Conservation (phyloP, 306 rosid species). For the Ziziphus jujuba region DNA sequence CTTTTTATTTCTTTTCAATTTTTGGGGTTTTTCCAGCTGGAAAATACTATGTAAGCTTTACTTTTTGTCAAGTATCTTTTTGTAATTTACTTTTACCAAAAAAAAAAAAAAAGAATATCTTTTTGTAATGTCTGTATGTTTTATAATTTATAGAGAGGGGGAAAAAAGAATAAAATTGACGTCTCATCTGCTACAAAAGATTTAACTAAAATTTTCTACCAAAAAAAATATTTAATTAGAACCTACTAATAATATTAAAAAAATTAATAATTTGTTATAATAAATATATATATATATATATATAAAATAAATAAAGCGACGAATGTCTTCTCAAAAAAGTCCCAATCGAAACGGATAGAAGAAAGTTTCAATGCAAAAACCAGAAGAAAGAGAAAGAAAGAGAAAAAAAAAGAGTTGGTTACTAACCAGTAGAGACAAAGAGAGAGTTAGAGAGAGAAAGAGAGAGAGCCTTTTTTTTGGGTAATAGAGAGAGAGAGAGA, state of each 20-base stretch:
- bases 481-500: constrained; percentile 25
- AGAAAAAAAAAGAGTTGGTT: background rate
- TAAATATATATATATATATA: background rate
- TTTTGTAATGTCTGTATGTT: background rate
- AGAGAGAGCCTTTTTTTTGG: too few species aligned
- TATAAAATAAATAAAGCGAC: constrained; percentile 4
- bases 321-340: constrained; percentile 33
- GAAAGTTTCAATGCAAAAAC: constrained; percentile 23
- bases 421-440: constrained; percentile 31
- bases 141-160: background rate
- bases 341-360: constrained; percentile 46
- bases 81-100: too few species aligned
- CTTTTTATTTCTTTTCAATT: too few species aligned
- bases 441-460: constrained; percentile 12
- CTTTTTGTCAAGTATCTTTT: background rate
- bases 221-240: background rate
- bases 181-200: constrained; percentile 5
- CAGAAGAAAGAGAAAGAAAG: constrained; percentile 1
- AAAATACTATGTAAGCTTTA: constrained; percentile 3
- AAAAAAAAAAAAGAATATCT: too few species aligned
- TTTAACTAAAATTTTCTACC: too few species aligned
- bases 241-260: background rate
- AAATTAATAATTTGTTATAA: background rate
- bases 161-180: background rate
- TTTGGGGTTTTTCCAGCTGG: constrained; percentile 15